phyloP scores from a whole-genome alignment of 1,284 basidiomycete species.

The Puccinia coronata region DNA sequence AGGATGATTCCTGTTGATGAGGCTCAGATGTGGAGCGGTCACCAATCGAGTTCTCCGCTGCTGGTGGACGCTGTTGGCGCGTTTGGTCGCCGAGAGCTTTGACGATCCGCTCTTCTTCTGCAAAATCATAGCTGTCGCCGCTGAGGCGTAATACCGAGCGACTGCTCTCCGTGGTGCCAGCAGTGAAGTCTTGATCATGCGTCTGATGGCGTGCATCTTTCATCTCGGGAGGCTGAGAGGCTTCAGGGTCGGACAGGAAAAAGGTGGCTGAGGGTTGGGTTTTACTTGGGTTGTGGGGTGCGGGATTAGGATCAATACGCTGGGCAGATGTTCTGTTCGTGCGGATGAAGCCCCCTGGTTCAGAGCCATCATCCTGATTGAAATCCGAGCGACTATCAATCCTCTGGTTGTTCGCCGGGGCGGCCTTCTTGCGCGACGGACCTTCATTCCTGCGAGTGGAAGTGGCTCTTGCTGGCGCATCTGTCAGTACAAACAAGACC shows the following conservation, averaged over 20 bases:
- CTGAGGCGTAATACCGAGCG: conserved; percentile 25
- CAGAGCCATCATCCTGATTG: not conserved
- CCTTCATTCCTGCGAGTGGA: not conserved
- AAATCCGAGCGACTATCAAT: not conserved
- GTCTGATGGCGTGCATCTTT: not conserved
- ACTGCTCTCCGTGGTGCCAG: conserved; percentile 42
- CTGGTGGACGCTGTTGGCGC: not conserved
- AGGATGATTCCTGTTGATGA: not conserved
- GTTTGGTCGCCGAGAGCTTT: conserved; percentile 23
- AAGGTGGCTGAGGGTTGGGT: conserved; percentile 38
- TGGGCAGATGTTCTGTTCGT: not conserved
- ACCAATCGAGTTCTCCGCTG: not conserved
- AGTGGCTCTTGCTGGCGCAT: not conserved
- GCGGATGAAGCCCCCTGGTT: not conserved
- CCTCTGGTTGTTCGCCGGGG: conserved; percentile 28
- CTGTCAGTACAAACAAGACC: not conserved
- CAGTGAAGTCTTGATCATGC: conserved; percentile 11
- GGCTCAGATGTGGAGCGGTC: not conserved
- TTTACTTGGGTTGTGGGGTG: not conserved
- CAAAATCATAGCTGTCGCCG: conserved; percentile 47
- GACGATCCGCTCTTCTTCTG: conserved; percentile 44
- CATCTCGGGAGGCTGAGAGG: not conserved
- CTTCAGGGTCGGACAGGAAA: conserved; percentile 36
- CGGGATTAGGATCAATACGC: not conserved
- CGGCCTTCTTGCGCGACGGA: not conserved